Evolutionary conservation across 768 basidiomycete genomes (phyloP).

Genomic region (Boletus reticuloceps): DNA sequence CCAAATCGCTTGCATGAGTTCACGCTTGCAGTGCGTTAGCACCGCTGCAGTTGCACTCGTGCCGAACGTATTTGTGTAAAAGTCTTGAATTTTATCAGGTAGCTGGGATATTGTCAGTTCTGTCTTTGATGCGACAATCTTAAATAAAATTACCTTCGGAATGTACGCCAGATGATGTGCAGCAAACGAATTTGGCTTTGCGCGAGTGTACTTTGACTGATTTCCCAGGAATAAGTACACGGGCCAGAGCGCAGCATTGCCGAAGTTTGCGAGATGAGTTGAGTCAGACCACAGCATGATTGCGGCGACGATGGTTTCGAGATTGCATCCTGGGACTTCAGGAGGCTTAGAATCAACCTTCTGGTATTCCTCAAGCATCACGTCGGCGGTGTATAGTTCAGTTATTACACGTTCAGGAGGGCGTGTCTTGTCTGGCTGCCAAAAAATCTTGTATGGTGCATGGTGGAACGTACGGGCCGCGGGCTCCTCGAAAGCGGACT

Average conservation of each 20-base stretch:
- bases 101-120: neutral
- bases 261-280: slow-evolving; percentile 23
- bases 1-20: slow-evolving; percentile 28
- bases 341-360: neutral
- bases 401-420: neutral
- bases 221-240: slow-evolving; percentile 8
- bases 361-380: neutral
- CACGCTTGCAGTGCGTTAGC: slow-evolving; percentile 14
- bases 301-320: slow-evolving; percentile 1
- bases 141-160: neutral
- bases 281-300: slow-evolving; percentile 28
- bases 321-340: neutral
- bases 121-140: no score
- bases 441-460: slow-evolving; percentile 16
- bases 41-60: neutral
- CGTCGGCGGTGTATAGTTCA: neutral
- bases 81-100: neutral
- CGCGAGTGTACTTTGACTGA: slow-evolving; percentile 2
- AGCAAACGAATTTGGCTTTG: neutral
- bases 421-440: neutral
- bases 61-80: neutral
- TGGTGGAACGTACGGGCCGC: slow-evolving; percentile 9
- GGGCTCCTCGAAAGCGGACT: slow-evolving; percentile 19
- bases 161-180: slow-evolving; percentile 1
- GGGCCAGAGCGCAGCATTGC: slow-evolving; percentile 12